Evolutionary conservation across 768 basidiomycete genomes (phyloP), one percentile per base, ranked within the genome.

Genomic region (Coprinopsis cinerea): DNA sequence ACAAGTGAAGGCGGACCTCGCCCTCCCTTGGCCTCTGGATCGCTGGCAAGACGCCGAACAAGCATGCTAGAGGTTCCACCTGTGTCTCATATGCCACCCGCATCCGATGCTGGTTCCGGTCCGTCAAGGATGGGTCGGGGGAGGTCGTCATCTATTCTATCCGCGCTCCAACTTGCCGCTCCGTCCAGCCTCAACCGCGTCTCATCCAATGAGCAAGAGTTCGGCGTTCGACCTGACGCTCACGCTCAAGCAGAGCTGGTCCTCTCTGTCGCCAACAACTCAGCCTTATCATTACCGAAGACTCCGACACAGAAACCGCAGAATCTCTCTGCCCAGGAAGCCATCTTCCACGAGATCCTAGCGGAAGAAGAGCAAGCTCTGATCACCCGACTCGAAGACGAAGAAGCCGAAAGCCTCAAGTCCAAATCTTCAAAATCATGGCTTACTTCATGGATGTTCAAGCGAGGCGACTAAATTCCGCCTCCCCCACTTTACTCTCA

Each of bases 401-500:
- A 86, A 62, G 66, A 78, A 56, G 70, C 67, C 9, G 76, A 80
- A 55, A 76, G 70, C 28, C 65, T 70, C 27, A 73, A 73, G 53
- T 65, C 70, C 18, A 68, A 65, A 48, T 65, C 64, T 23, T 68
- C 70, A 26, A 77, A 74, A 55, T 77, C 82, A 11, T 82, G 81
- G 82, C 65, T 82, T 54, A 79, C 76, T 32, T 75, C 81, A 27
- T 85, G 83, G 84, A 75, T 84, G 73, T 85, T 82, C 62, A 71
- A 67, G 57, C 71, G 64, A 53, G 51, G 61, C 39, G 56, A 65
- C 37, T 72, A 54, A 67, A 20, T 20, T 20, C 20, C 42, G 24
- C 37, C 9, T 39, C 13, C 6, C 10, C 37, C 9, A 20, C 37
- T 17, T 14, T 7, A 11, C 11, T 39, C 37, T 7, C 11, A 20